Evolutionary conservation across 345 rosid genomes (phyloP).

Genomic region (Rhizophora apiculata): DNA sequence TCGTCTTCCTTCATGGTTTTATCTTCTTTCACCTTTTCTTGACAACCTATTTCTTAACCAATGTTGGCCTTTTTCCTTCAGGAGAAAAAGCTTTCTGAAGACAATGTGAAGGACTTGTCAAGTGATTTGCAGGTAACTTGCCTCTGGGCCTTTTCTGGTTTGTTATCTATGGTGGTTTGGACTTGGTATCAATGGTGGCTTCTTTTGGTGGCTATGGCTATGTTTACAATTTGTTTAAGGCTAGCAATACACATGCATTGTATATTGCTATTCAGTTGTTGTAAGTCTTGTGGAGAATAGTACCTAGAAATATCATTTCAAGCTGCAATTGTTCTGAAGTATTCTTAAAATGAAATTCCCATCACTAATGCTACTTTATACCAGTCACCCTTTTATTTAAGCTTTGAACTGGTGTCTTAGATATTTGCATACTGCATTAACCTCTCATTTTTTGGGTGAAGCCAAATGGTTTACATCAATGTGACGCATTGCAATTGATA

Average conservation of each 20-base stretch:
- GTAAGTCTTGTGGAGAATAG: too few relatives aligned
- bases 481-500: background rate
- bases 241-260: background rate
- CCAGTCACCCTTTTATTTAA: too few relatives aligned
- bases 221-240: background rate
- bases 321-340: too few relatives aligned
- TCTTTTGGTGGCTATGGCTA: background rate
- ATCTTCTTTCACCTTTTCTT: background rate
- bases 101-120: constrained; percentile 88
- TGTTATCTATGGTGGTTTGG: background rate
- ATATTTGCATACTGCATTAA: background rate
- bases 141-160: background rate
- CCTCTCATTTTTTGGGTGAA: background rate
- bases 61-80: constrained; percentile 15
- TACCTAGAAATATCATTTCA: too few relatives aligned
- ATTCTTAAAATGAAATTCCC: too few relatives aligned
- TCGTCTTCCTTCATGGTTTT: constrained; percentile 1
- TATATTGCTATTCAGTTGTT: too few relatives aligned
- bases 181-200: background rate
- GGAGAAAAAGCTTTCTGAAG: constrained; percentile 98
- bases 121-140: constrained; percentile 75
- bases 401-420: background rate
- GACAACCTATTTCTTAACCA: constrained; percentile 9
- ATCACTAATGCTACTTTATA: too few relatives aligned
- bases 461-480: background rate